A percentile compares a stretch with the other conserved stretches of the same genome.
phyloP scores from a whole-genome alignment of 305 asterid species.

The Ruellia speciosa region DNA sequence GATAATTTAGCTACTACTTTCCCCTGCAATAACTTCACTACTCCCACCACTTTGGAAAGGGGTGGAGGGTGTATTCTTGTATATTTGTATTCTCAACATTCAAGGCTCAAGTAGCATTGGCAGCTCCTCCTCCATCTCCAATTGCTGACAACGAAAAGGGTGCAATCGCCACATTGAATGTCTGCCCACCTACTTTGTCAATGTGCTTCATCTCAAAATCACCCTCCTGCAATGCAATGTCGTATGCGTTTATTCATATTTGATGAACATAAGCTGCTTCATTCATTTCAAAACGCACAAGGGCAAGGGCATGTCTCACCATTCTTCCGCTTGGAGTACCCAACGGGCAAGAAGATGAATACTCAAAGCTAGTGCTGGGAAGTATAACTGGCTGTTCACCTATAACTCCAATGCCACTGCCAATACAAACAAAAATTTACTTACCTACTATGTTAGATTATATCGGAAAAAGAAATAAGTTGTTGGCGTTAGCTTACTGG shows the following conservation, averaged over 20 bases:
- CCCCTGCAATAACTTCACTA: too few species aligned
- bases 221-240: slow-evolving; percentile 46
- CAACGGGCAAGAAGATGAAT: slow-evolving; percentile 89
- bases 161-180: slow-evolving; percentile 62
- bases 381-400: slow-evolving; percentile 93
- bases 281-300: not conserved
- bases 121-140: slow-evolving; percentile 32
- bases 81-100: too few species aligned
- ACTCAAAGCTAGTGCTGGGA: slow-evolving; percentile 76
- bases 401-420: slow-evolving; percentile 75
- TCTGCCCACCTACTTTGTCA: slow-evolving; percentile 39
- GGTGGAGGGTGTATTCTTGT: too few species aligned
- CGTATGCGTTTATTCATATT: not conserved
- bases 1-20: too few species aligned
- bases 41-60: too few species aligned
- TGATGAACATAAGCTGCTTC: not conserved
- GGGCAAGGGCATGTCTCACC: slow-evolving; percentile 39
- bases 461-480: not conserved
- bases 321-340: slow-evolving; percentile 71
- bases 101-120: too few species aligned
- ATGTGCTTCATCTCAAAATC: slow-evolving; percentile 79
- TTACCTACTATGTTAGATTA: too few species aligned
- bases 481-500: slow-evolving; percentile 39
- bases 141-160: slow-evolving; percentile 63
- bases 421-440: not conserved